Conservation (phyloP, 305 asterid genomes). For the Fraxinus xanthoxyloides region DNA sequence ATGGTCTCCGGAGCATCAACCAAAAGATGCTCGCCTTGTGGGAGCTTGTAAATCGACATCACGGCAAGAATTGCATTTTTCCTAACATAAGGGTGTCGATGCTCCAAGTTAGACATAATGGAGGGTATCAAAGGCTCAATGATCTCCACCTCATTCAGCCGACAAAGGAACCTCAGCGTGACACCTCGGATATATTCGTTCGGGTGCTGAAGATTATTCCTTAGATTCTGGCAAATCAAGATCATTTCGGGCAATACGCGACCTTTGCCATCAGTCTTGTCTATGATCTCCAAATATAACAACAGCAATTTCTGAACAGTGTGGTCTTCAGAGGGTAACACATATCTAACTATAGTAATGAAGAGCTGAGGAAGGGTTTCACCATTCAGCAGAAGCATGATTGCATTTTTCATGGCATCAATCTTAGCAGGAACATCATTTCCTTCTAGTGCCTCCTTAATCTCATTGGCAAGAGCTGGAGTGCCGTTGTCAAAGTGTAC, state of each 20-base stretch:
- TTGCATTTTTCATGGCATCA: slow-evolving; percentile 45
- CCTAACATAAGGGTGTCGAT: slow-evolving; percentile 78
- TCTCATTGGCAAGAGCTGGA: slow-evolving; percentile 90
- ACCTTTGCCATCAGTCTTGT: slow-evolving; percentile 86
- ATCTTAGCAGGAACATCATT: slow-evolving; percentile 56
- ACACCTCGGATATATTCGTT: slow-evolving; percentile 67
- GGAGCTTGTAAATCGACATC: slow-evolving; percentile 89
- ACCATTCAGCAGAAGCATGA: slow-evolving; percentile 87
- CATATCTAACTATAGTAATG: slow-evolving; percentile 72
- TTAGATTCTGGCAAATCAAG: slow-evolving; percentile 50
- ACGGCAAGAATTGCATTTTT: slow-evolving; percentile 90
- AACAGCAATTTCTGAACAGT: slow-evolving; percentile 78
- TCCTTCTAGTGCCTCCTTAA: slow-evolving; percentile 94
- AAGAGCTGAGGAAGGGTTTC: slow-evolving; percentile 88
- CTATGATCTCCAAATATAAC: slow-evolving; percentile 80
- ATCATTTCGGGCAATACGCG: slow-evolving; percentile 70
- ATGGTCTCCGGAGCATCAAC: slow-evolving; percentile 95
- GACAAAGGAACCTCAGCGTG: slow-evolving; percentile 88
- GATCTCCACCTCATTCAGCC: slow-evolving; percentile 82
- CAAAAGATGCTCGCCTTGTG: slow-evolving; percentile 85
- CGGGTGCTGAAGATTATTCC: slow-evolving; percentile 51
- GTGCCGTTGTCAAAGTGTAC: slow-evolving; percentile 44
- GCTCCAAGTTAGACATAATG: slow-evolving; percentile 84
- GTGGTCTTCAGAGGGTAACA: slow-evolving; percentile 59
- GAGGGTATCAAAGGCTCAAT: slow-evolving; percentile 94